Evolutionary conservation across 1,284 basidiomycete genomes (phyloP).

Genomic region (Cutaneotrichosporon mucoides): DNA sequence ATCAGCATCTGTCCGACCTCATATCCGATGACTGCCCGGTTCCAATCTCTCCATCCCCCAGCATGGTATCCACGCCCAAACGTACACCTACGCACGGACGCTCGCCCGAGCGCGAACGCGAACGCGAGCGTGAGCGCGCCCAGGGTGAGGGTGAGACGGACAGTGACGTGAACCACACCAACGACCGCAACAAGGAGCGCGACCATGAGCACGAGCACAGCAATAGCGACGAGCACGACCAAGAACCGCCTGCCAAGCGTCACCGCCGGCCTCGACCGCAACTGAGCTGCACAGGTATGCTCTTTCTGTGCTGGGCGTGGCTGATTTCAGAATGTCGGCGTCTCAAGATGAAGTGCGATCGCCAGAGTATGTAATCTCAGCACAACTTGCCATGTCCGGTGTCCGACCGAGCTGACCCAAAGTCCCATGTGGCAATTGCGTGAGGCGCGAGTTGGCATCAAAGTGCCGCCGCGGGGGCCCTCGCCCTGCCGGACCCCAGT

Average conservation of each 20-base stretch:
- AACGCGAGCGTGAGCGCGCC: too few relatives aligned
- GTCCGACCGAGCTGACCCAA: not conserved
- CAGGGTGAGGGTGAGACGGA: too few relatives aligned
- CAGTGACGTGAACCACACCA: not conserved
- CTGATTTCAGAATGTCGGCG: not conserved
- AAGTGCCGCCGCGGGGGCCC: conserved; percentile 1
- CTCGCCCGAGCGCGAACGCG: too few relatives aligned
- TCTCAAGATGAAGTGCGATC: not conserved
- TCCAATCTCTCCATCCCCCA: too few relatives aligned
- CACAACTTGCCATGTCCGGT: not conserved
- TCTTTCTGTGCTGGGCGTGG: not conserved
- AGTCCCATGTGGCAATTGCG: conserved; percentile 16
- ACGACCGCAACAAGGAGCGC: not conserved
- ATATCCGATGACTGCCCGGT: too few relatives aligned
- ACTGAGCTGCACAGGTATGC: conserved; percentile 4
- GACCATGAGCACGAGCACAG: not conserved
- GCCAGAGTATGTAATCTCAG: not conserved
- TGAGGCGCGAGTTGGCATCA: conserved; percentile 7
- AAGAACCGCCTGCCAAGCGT: not conserved
- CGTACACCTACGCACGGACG: too few relatives aligned
- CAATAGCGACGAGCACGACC: not conserved
- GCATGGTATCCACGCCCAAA: too few relatives aligned
- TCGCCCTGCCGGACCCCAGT: not conserved
- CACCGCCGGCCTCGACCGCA: not conserved
- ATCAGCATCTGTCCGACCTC: too few relatives aligned